These are phyloP conservation scores for Colletotrichum limetticola DNA, from an alignment of 2,329 filamentous ascomycete species.

Conservation along the genomic window DNA sequence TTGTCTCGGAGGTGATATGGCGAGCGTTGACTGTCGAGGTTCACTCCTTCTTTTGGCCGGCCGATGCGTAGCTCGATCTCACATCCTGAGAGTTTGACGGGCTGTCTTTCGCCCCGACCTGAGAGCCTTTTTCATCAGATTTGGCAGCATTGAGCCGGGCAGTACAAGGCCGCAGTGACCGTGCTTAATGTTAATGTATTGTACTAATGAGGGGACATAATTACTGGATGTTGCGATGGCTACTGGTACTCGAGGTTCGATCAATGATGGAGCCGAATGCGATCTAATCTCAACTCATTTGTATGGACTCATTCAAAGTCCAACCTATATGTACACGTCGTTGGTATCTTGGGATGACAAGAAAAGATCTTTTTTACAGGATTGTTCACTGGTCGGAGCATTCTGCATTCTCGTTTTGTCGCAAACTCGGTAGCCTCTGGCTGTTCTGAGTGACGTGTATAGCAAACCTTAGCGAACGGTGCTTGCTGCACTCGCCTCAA, in stretches of 20 bases:
- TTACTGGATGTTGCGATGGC: background rate
- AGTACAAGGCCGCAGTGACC: background rate
- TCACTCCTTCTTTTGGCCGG: background rate
- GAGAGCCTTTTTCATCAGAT: background rate
- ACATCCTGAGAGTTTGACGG: background rate
- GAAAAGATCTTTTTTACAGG: too few species aligned
- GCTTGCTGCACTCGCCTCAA: too few species aligned
- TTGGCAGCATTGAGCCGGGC: background rate
- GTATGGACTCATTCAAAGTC: too few species aligned
- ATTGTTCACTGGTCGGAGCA: too few species aligned
- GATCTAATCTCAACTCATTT: too few species aligned
- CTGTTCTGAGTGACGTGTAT: too few species aligned
- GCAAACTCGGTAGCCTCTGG: too few species aligned
- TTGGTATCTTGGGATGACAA: too few species aligned
- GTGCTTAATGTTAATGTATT: background rate
- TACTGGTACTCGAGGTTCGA: background rate
- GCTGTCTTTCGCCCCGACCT: background rate
- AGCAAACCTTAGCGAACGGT: too few species aligned
- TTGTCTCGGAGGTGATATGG: background rate
- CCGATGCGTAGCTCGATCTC: background rate
- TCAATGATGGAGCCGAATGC: too few species aligned
- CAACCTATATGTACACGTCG: too few species aligned
- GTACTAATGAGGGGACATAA: background rate
- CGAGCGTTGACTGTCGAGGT: background rate
- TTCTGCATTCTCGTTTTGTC: too few species aligned